These are phyloP conservation scores for Catharanthus roseus DNA, from an alignment of 257 asterid genomes.

Conservation along the genomic window DNA sequence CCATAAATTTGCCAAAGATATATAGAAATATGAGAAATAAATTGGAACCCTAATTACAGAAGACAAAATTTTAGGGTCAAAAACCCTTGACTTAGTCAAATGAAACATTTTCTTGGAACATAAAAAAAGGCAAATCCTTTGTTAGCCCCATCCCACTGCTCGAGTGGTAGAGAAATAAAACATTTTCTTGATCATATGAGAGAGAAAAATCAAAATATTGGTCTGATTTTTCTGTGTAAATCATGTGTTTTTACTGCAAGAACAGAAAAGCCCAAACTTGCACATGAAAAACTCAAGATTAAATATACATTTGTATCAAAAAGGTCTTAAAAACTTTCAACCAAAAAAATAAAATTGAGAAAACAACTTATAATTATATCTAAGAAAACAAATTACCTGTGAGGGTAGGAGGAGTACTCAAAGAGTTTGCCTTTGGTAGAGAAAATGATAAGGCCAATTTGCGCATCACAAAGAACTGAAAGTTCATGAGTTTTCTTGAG, in stretches of 20 bases:
- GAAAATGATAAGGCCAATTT: slow-evolving; percentile 67
- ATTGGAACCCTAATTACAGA: slow-evolving; percentile 10
- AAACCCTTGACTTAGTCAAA: slow-evolving; percentile 17
- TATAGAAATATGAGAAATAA: too few relatives aligned
- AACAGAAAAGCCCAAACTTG: neutral
- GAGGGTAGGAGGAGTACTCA: slow-evolving; percentile 54
- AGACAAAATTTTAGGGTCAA: neutral
- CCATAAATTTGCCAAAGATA: too few relatives aligned
- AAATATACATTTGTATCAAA: too few relatives aligned
- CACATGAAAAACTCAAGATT: slow-evolving; percentile 2
- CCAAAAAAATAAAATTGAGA: too few relatives aligned
- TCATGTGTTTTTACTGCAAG: neutral
- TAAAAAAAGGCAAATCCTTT: too few relatives aligned
- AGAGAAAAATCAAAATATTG: neutral
- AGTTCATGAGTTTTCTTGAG: slow-evolving; percentile 89
- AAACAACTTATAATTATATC: neutral
- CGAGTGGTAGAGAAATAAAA: too few relatives aligned
- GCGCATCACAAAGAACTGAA: slow-evolving; percentile 83
- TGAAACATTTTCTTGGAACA: slow-evolving; percentile 7
- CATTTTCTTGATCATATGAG: neutral
- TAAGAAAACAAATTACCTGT: slow-evolving; percentile 27
- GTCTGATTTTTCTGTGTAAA: neutral
- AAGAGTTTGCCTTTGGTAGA: slow-evolving; percentile 66
- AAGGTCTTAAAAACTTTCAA: too few relatives aligned
- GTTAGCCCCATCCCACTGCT: too few relatives aligned